A percentile compares a stretch with the other conserved stretches of the same genome.
These are phyloP conservation scores for Phylloporus sp. DNA, from an alignment of 768 basidiomycete genomes.

Conservation along the genomic window DNA sequence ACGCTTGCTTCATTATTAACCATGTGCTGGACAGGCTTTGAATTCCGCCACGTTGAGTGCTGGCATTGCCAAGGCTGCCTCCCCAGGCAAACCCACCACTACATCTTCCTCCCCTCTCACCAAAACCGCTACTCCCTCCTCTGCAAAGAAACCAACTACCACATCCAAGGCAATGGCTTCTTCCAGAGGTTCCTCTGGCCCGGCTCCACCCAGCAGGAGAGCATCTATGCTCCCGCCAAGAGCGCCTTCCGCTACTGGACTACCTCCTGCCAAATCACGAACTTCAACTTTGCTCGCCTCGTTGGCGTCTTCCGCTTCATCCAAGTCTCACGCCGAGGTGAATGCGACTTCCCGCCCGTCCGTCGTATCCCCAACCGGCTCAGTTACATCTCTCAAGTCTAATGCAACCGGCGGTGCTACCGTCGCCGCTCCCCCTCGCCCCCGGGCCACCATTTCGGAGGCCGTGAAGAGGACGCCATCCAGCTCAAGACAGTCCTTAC, in stretches of 20 bases:
- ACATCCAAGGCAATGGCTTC: conserved; percentile 28
- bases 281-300: conserved; percentile 27
- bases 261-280: conserved; percentile 37
- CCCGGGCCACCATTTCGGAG: conserved; percentile 67
- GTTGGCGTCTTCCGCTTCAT: conserved; percentile 20
- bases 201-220: conserved; percentile 31
- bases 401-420: conserved; percentile 27
- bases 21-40: conserved; percentile 45
- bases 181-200: conserved; percentile 28
- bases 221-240: conserved; percentile 32
- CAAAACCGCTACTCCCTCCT: conserved; percentile 27
- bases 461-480: conserved; percentile 49
- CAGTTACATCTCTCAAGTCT: conserved; percentile 44
- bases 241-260: conserved; percentile 36
- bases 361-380: conserved; percentile 53
- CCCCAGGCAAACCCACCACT: conserved; percentile 38
- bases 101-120: conserved; percentile 30
- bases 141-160: conserved; percentile 27
- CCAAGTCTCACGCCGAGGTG: conserved; percentile 18
- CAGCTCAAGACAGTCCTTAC: conserved; percentile 40
- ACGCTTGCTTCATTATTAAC: conserved; percentile 23
- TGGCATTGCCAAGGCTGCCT: conserved; percentile 45
- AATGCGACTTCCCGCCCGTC: conserved; percentile 40
- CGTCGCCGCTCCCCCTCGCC: conserved; percentile 35
- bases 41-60: conserved; percentile 63